A percentile compares a stretch with the other conserved stretches of the same genome.
These are phyloP conservation scores for Lactarius vividus DNA, from an alignment of 768 basidiomycete species.

Conservation along the genomic window DNA sequence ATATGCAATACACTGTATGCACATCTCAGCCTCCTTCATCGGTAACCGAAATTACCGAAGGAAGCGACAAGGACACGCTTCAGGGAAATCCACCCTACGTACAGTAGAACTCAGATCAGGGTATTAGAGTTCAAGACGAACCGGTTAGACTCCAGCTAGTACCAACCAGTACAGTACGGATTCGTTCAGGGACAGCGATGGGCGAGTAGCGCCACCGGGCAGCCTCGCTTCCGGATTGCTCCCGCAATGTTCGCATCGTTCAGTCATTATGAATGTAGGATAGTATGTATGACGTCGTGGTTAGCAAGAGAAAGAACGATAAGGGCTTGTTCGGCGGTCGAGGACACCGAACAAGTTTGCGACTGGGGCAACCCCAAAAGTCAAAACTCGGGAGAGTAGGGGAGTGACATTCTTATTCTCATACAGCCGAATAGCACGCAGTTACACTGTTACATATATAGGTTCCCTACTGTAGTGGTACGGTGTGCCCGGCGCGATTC, in stretches of 20 bases:
- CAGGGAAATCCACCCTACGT: background rate
- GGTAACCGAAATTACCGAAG: slow-evolving; percentile 7
- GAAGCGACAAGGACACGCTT: background rate
- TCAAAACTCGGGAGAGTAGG: background rate
- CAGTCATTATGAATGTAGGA: slow-evolving; percentile 1
- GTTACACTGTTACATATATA: background rate
- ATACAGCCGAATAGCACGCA: background rate
- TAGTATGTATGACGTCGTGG: slow-evolving; percentile 8
- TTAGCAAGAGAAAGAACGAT: background rate
- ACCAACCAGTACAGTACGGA: background rate
- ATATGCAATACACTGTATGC: slow-evolving; percentile 22
- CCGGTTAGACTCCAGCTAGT: background rate
- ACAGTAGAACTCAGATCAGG: background rate
- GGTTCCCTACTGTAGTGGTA: background rate
- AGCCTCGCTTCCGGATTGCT: slow-evolving; percentile 17
- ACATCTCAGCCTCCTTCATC: slow-evolving; percentile 10
- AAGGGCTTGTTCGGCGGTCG: background rate
- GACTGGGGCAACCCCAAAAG: background rate
- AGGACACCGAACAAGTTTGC: background rate
- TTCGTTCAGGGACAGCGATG: background rate
- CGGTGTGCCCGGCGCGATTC: too few relatives aligned
- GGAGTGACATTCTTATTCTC: background rate
- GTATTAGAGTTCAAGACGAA: background rate
- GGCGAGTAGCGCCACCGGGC: slow-evolving; percentile 15
- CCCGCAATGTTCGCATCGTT: slow-evolving; percentile 8